Conservation (phyloP, 768 basidiomycete species). For the Trametes punicea region DNA sequence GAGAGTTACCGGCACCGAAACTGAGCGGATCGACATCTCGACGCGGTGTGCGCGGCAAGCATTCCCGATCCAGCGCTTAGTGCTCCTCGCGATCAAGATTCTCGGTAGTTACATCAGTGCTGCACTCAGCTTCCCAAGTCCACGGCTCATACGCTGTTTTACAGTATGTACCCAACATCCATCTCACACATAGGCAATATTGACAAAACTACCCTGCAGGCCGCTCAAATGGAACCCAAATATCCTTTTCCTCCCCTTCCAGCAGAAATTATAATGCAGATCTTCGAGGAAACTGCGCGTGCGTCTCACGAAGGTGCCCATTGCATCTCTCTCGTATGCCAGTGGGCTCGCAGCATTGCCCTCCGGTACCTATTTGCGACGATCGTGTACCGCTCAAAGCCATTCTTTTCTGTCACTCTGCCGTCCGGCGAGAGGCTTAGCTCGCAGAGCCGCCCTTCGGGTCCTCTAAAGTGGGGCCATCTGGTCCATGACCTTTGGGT, state of each 20-base stretch:
- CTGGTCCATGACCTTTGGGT: constrained; percentile 26
- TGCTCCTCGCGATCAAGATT: too few relatives aligned
- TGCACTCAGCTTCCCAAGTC: too few relatives aligned
- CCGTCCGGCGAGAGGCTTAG: constrained; percentile 3
- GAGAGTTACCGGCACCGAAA: background rate
- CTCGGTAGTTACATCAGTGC: too few relatives aligned
- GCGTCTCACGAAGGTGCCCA: constrained; percentile 15
- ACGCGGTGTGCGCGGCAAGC: background rate
- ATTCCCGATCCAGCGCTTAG: too few relatives aligned
- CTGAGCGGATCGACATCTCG: background rate
- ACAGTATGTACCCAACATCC: too few relatives aligned
- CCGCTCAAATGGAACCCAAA: background rate
- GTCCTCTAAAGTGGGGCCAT: constrained; percentile 9
- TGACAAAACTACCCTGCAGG: too few relatives aligned
- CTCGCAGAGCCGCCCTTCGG: background rate
- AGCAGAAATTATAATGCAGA: constrained; percentile 23
- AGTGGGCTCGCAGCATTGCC: constrained; percentile 22
- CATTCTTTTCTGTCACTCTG: constrained; percentile 6
- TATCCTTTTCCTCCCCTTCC: constrained; percentile 16
- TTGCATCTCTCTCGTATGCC: constrained; percentile 20
- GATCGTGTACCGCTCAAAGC: constrained; percentile 14
- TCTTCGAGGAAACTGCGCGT: constrained; percentile 20
- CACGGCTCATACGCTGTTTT: too few relatives aligned
- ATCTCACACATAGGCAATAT: too few relatives aligned
- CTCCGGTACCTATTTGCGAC: constrained; percentile 24